These are phyloP conservation scores for Candida germanica DNA, from an alignment of 805 yeast species.

Conservation along the genomic window DNA sequence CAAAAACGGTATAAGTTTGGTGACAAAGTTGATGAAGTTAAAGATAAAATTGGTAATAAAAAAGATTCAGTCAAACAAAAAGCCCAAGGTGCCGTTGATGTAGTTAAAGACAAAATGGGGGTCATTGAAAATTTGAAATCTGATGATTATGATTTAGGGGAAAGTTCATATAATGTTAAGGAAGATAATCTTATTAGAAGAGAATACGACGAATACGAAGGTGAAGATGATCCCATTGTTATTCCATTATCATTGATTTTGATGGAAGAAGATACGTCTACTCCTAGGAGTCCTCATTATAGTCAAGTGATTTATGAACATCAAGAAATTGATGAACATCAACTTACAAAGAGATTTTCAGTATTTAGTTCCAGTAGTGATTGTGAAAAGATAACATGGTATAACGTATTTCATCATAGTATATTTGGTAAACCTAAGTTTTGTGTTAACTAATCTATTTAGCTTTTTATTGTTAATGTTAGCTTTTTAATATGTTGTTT, in stretches of 20 bases:
- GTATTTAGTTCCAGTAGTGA: slow-evolving; percentile 21
- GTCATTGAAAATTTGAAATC: neutral
- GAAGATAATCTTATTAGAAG: slow-evolving; percentile 5
- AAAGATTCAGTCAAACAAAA: slow-evolving; percentile 9
- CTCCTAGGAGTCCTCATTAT: slow-evolving; percentile 18
- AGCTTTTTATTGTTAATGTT: neutral
- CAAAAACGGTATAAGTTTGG: slow-evolving; percentile 13
- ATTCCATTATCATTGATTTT: slow-evolving; percentile 21
- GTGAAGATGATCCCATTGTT: slow-evolving; percentile 12
- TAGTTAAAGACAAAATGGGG: slow-evolving; percentile 4
- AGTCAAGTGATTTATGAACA: slow-evolving; percentile 15
- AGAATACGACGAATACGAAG: slow-evolving; percentile 1
- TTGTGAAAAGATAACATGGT: slow-evolving; percentile 53
- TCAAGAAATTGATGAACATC: neutral
- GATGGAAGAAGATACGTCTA: slow-evolving; percentile 9
- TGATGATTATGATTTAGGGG: slow-evolving; percentile 6
- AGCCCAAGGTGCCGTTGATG: slow-evolving; percentile 1
- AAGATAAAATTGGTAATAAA: slow-evolving; percentile 10
- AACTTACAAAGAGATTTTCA: slow-evolving; percentile 10
- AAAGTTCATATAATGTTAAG: slow-evolving; percentile 1
- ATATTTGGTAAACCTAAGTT: slow-evolving; percentile 47
- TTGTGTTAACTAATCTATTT: slow-evolving; percentile 18
- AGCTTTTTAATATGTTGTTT: slow-evolving; percentile 1
- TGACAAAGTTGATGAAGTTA: slow-evolving; percentile 15
- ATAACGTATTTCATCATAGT: slow-evolving; percentile 47